phyloP scores from a whole-genome alignment of 805 yeast genomes.

The Ogataea nakhonphanomensis region DNA sequence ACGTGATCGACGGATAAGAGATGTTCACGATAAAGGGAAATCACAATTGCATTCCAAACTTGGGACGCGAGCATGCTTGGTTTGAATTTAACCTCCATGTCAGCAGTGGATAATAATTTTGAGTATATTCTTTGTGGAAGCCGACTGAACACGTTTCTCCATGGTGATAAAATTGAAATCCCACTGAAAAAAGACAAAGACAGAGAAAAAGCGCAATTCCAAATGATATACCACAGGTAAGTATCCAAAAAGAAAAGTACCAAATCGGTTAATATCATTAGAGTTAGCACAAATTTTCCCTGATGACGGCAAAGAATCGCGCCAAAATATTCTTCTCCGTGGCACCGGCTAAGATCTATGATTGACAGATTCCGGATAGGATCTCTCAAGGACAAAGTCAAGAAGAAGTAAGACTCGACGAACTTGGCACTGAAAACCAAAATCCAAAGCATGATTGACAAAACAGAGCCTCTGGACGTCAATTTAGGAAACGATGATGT shows the following conservation, averaged over 20 bases:
- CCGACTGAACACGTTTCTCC: slow-evolving; percentile 53
- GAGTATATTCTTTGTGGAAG: slow-evolving; percentile 50
- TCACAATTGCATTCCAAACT: slow-evolving; percentile 52
- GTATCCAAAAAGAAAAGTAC: slow-evolving; percentile 53
- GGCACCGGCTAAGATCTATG: slow-evolving; percentile 42
- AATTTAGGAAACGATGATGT: slow-evolving; percentile 42
- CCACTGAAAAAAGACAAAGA: slow-evolving; percentile 49
- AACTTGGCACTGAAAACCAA: slow-evolving; percentile 48
- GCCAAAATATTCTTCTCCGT: slow-evolving; percentile 41
- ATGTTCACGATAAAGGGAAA: slow-evolving; percentile 55
- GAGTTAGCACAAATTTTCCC: slow-evolving; percentile 37
- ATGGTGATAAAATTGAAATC: slow-evolving; percentile 53
- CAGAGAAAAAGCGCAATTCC: slow-evolving; percentile 51
- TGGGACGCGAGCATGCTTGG: slow-evolving; percentile 41
- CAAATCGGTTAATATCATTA: slow-evolving; percentile 44
- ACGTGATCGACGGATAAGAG: slow-evolving; percentile 49
- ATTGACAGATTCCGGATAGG: slow-evolving; percentile 46
- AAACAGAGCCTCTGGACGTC: slow-evolving; percentile 34
- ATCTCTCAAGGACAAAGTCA: slow-evolving; percentile 50
- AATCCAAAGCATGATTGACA: slow-evolving; percentile 47
- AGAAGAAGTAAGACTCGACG: slow-evolving; percentile 50
- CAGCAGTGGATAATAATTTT: slow-evolving; percentile 43
- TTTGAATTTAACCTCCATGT: slow-evolving; percentile 43
- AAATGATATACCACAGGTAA: slow-evolving; percentile 54
- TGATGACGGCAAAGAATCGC: slow-evolving; percentile 42